phyloP scores from a whole-genome alignment of 164 flowering plant species.

The Vitis cinerea region DNA sequence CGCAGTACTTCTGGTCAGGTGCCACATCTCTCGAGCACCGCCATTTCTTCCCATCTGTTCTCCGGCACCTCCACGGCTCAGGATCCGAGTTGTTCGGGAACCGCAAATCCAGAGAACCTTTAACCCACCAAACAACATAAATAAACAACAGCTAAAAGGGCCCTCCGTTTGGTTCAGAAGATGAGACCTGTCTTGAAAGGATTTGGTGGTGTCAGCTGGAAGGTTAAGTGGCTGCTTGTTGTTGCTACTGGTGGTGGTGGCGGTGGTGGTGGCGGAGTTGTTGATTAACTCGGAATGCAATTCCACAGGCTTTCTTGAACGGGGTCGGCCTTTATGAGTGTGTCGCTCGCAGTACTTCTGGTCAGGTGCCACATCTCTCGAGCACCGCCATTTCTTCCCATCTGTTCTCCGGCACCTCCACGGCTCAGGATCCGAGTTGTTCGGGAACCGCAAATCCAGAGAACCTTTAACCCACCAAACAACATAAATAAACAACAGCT shows the following conservation, averaged over 20 bases:
- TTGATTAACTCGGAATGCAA: constrained; percentile 18
- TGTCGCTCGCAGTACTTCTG: constrained; percentile 92
- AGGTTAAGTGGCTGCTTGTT: not conserved
- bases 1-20: constrained; percentile 82
- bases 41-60: constrained; percentile 94
- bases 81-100: constrained; percentile 43
- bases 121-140: constrained; percentile 11
- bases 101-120: constrained; percentile 26
- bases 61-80: constrained; percentile 77
- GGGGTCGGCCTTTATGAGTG: constrained; percentile 69
- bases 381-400: constrained; percentile 91
- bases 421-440: constrained; percentile 61
- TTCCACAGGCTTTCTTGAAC: constrained; percentile 99
- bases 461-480: constrained; percentile 15
- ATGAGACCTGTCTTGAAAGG: constrained; percentile 15
- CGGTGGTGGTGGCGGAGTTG: constrained; percentile 3
- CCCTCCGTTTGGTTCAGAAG: constrained; percentile 13
- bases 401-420: constrained; percentile 84
- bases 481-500: not conserved
- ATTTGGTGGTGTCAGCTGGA: constrained; percentile 3
- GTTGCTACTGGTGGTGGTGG: constrained; percentile 10
- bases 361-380: constrained; percentile 71
- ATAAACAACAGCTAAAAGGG: not conserved
- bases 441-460: constrained; percentile 31
- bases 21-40: constrained; percentile 81